These are phyloP conservation scores for Bothriochloa decipiens DNA, from an alignment of 176 grass and related monocot species.

Conservation along the genomic window DNA sequence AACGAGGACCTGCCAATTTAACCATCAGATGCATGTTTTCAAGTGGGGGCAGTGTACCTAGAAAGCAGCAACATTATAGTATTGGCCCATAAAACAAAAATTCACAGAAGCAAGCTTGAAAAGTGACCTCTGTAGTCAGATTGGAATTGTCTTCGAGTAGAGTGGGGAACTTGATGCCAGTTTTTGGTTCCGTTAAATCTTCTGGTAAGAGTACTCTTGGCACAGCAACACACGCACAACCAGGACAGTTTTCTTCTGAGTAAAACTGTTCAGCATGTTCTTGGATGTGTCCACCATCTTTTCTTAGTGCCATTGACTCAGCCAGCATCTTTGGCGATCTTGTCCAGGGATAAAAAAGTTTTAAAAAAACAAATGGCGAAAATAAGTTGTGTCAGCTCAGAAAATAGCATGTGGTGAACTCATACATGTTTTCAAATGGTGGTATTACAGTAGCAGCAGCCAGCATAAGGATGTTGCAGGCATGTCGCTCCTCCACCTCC, in stretches of 20 bases:
- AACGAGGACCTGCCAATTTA: slow-evolving; percentile 79
- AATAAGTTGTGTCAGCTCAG: not conserved
- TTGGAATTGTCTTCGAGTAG: slow-evolving; percentile 73
- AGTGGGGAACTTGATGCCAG: slow-evolving; percentile 90
- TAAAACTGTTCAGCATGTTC: slow-evolving; percentile 40
- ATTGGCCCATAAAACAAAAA: not conserved
- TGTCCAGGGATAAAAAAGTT: not conserved
- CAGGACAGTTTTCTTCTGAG: slow-evolving; percentile 48
- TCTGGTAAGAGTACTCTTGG: slow-evolving; percentile 58
- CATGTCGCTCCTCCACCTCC: slow-evolving; percentile 54
- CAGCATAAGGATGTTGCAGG: slow-evolving; percentile 69
- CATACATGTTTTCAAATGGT: slow-evolving; percentile 85
- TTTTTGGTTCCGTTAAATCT: slow-evolving; percentile 73
- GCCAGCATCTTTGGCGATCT: slow-evolving; percentile 78
- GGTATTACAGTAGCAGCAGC: slow-evolving; percentile 68
- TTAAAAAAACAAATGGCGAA: not conserved
- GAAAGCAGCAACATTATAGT: not conserved
- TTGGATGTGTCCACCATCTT: slow-evolving; percentile 32
- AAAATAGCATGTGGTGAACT: slow-evolving; percentile 5
- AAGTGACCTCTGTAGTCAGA: slow-evolving; percentile 59
- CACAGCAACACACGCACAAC: slow-evolving; percentile 61
- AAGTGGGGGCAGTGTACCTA: slow-evolving; percentile 1
- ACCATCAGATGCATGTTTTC: slow-evolving; percentile 14
- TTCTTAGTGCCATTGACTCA: slow-evolving; percentile 64
- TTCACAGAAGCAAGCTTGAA: not conserved